Percentiles rank a stretch among this genome's conserved stretches.
Conservation (phyloP, 441 rosid species). For the Arabidopsis lyrata region DNA sequence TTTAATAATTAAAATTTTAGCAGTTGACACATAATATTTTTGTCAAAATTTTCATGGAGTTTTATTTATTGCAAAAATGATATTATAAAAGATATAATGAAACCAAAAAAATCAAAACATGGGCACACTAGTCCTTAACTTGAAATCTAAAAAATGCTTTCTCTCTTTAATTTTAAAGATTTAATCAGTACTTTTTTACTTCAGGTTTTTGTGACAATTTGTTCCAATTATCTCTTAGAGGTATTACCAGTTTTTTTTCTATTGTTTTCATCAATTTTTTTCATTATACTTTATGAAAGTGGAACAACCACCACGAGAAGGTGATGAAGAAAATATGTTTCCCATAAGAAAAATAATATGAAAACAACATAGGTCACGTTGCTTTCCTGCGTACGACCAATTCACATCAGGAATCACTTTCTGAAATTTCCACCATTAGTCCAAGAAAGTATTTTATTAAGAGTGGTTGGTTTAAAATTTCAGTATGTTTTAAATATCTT, state of each 20-base stretch:
- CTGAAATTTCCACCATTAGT: slow-evolving; percentile 30
- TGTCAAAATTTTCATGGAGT: neutral
- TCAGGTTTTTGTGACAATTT: too few species aligned
- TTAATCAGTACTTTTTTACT: too few species aligned
- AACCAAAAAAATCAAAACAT: neutral
- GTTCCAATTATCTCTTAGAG: too few species aligned
- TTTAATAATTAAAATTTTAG: neutral
- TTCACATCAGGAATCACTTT: slow-evolving; percentile 17
- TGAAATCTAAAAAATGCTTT: neutral
- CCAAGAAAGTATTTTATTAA: slow-evolving; percentile 24
- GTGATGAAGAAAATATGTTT: neutral
- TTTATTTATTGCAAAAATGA: neutral
- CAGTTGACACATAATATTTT: neutral
- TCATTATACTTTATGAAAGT: neutral
- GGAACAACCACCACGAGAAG: neutral
- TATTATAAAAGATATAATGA: neutral
- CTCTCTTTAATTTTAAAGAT: neutral
- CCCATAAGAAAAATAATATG: slow-evolving; percentile 7
- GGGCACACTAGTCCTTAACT: neutral
- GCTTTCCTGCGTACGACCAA: slow-evolving; percentile 33
- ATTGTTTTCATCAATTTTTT: neutral
- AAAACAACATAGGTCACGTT: slow-evolving; percentile 25
- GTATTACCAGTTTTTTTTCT: too few species aligned
- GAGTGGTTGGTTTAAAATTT: slow-evolving; percentile 20
- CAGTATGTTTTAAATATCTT: slow-evolving; percentile 1